phyloP scores from a whole-genome alignment of 345 rosid genomes.

The Corchorus olitorius region DNA sequence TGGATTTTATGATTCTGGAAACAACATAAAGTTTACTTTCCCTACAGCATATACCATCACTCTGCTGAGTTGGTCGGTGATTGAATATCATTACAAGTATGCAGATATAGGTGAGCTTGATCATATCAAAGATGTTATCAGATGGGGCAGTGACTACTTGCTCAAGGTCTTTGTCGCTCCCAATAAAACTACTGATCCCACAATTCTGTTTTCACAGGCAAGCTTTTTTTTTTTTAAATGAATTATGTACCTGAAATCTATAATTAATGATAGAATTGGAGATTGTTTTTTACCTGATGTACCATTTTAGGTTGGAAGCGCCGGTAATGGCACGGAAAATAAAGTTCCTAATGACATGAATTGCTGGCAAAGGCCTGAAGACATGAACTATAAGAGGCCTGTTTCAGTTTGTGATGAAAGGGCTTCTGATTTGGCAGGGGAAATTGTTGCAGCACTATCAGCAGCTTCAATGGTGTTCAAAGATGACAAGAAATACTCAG shows the following conservation, averaged over 20 bases:
- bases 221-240: slow-evolving; percentile 5
- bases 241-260: neutral
- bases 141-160: slow-evolving; percentile 63
- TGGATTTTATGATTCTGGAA: slow-evolving; percentile 72
- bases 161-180: slow-evolving; percentile 46
- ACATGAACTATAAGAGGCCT: slow-evolving; percentile 51
- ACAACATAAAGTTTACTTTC: slow-evolving; percentile 61
- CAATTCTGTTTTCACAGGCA: slow-evolving; percentile 59
- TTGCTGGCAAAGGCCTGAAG: slow-evolving; percentile 78
- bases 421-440: slow-evolving; percentile 63
- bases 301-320: slow-evolving; percentile 51
- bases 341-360: slow-evolving; percentile 35
- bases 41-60: slow-evolving; percentile 60
- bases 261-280: neutral
- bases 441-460: slow-evolving; percentile 53
- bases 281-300: neutral
- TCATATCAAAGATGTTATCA: slow-evolving; percentile 60
- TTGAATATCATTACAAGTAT: slow-evolving; percentile 60
- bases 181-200: slow-evolving; percentile 30
- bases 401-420: slow-evolving; percentile 41
- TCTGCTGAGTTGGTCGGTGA: slow-evolving; percentile 65
- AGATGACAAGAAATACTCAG: slow-evolving; percentile 41
- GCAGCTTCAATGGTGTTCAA: slow-evolving; percentile 62
- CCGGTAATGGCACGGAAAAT: slow-evolving; percentile 24
- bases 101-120: slow-evolving; percentile 52